Conservation (phyloP, 2,329 filamentous ascomycete genomes). For the Cordyceps tenuipes region DNA sequence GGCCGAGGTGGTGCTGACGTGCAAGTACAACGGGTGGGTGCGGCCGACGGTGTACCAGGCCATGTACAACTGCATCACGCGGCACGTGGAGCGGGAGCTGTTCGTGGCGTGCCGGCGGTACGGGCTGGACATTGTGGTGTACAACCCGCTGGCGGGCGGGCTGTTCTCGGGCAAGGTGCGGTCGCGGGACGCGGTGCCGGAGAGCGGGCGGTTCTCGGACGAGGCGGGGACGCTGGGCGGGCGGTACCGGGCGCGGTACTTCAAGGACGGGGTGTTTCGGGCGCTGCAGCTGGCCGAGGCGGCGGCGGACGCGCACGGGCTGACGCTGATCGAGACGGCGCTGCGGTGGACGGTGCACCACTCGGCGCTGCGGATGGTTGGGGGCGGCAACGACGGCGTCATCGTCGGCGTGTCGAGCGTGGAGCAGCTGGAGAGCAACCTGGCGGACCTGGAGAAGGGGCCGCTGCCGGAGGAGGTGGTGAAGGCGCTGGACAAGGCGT, state of each 20-base stretch:
- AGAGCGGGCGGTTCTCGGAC: slow-evolving; percentile 63
- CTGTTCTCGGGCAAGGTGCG: slow-evolving; percentile 76
- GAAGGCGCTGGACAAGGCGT: slow-evolving; percentile 66
- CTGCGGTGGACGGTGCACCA: slow-evolving; percentile 69
- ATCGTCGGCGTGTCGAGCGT: slow-evolving; percentile 52
- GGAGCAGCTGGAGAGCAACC: slow-evolving; percentile 49
- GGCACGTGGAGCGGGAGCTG: slow-evolving; percentile 67
- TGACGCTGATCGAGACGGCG: slow-evolving; percentile 65
- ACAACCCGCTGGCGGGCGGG: slow-evolving; percentile 76
- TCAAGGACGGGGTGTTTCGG: slow-evolving; percentile 54
- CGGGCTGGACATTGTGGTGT: slow-evolving; percentile 69
- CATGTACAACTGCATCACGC: slow-evolving; percentile 78
- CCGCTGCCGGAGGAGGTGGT: slow-evolving; percentile 72
- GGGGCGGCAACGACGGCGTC: slow-evolving; percentile 46
- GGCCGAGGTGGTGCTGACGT: slow-evolving; percentile 73
- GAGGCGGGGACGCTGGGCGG: slow-evolving; percentile 39
- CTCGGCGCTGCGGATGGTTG: slow-evolving; percentile 45
- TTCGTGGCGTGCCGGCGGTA: slow-evolving; percentile 67
- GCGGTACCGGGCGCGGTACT: slow-evolving; percentile 61
- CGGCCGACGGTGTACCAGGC: slow-evolving; percentile 77
- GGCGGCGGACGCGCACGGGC: slow-evolving; percentile 56
- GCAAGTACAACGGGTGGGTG: slow-evolving; percentile 73
- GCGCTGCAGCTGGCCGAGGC: slow-evolving; percentile 61
- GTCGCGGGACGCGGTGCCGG: slow-evolving; percentile 51
- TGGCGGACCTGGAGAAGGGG: slow-evolving; percentile 54